Evolutionary conservation across 176 grass and related monocot species (phyloP).

Genomic region (Saccharum spontaneum): DNA sequence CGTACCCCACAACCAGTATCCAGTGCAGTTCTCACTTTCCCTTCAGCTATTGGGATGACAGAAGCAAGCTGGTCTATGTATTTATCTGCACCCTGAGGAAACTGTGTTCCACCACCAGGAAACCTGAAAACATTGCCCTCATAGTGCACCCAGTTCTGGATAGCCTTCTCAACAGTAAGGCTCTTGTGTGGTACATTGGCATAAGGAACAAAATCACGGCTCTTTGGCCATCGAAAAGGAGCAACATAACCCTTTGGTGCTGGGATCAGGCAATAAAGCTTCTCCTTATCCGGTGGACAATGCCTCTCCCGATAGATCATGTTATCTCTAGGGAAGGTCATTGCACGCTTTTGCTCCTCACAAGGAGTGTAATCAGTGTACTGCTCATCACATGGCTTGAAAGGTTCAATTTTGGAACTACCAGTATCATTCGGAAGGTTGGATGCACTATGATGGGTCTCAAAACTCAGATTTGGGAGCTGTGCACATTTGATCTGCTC

Average conservation of each 20-base stretch:
- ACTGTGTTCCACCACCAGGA: conserved; percentile 86
- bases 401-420: conserved; percentile 36
- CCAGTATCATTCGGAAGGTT: conserved; percentile 35
- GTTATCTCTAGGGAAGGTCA: conserved; percentile 70
- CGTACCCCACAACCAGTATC: conserved; percentile 93
- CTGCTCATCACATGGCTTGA: conserved; percentile 57
- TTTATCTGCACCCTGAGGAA: conserved; percentile 71
- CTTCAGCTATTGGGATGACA: conserved; percentile 61
- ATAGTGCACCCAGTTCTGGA: conserved; percentile 88
- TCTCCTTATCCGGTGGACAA: conserved; percentile 68
- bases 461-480: conserved; percentile 61
- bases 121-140: conserved; percentile 87
- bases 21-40: conserved; percentile 75
- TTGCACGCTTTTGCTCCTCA: conserved; percentile 69
- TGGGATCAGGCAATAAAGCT: conserved; percentile 71
- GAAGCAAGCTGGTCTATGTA: conserved; percentile 82
- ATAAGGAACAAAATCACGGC: conserved; percentile 78
- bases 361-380: conserved; percentile 95
- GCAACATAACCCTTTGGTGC: conserved; percentile 70
- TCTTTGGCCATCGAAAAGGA: conserved; percentile 84
- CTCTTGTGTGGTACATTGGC: conserved; percentile 82
- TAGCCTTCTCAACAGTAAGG: conserved; percentile 86
- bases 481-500: conserved; percentile 63
- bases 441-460: conserved; percentile 65
- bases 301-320: conserved; percentile 85